Evolutionary conservation across 2,329 filamentous ascomycete species (phyloP), one percentile per base, ranked within the genome.

Genomic region (Zymoseptoria crescenta): DNA sequence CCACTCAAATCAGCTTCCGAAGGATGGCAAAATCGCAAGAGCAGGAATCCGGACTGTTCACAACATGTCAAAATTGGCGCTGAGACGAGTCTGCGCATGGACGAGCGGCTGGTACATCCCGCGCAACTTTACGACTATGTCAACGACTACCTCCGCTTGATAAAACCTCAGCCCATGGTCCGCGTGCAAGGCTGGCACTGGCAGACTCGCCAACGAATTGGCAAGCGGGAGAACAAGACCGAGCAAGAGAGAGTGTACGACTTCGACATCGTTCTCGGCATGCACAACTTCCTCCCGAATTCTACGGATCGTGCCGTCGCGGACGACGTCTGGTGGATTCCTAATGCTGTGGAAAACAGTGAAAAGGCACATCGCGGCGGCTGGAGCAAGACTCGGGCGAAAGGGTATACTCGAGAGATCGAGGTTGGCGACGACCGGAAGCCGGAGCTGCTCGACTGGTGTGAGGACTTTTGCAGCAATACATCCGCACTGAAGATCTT

Each of bases 331-430:
- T 66, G 65, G 28, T 74, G 73, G 71, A 57, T 57, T 1, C 64
- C 75, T 9, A 54, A 55, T 8, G 80, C 81, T 0, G 82, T 82
- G 0, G 77, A 82, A 54, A 83, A 86, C 67, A 74, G 78, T 56
- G 82, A 87, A 65, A 82, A 83, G 62, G 81, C 81, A 8, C 79
- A 81, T 57, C 85, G 88, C n/a, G 88, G 88, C 20, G 84, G 84
- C 3, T 76, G 85, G 55, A 76, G 84, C 16, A 77, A 79, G 58
- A 79, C 74, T 4, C 74, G 80, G 3, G 83, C 79, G 0, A 79
- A 81, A 2, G 76, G 75, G 3, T 69, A 67, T 28, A 74, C 71
- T 56, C 74, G 77, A 60, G 75, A 75, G 60, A 72, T 81, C 57
- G 78, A 81, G 64, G 70, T 80, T 9, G 76, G 77, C 9, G 60